Conservation (phyloP, 306 rosid genomes). For the Quillaja saponaria region DNA sequence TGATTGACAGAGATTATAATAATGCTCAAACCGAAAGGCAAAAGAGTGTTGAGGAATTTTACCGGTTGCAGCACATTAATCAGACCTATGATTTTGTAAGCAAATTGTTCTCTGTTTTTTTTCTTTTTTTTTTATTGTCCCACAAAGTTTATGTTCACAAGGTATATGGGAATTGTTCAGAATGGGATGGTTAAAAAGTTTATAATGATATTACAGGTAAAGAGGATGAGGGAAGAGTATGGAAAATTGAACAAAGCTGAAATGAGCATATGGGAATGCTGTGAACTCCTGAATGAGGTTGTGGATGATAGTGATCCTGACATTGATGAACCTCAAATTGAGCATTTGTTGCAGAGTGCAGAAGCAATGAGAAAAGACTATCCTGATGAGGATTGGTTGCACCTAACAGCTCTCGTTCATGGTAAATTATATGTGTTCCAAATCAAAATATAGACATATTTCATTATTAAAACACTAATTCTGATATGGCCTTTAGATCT, state of each 20-base stretch:
- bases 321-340: too few relatives aligned
- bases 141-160: not conserved
- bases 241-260: too few relatives aligned
- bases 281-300: too few relatives aligned
- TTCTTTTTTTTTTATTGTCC: not conserved
- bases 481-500: slow-evolving; percentile 17
- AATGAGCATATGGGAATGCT: too few relatives aligned
- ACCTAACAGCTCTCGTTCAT: not conserved
- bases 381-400: too few relatives aligned
- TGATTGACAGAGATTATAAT: not conserved
- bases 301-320: too few relatives aligned
- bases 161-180: too few relatives aligned
- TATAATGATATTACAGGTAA: too few relatives aligned
- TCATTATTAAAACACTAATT: not conserved
- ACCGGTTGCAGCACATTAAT: not conserved
- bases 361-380: too few relatives aligned
- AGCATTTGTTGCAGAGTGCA: too few relatives aligned
- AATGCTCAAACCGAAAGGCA: not conserved
- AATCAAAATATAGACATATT: not conserved
- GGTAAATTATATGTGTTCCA: not conserved
- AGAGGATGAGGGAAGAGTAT: too few relatives aligned
- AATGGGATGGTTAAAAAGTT: too few relatives aligned
- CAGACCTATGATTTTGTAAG: slow-evolving; percentile 11
- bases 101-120: slow-evolving; percentile 1
- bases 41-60: not conserved